phyloP scores from a whole-genome alignment of 106 monocot genomes.

The Dactylorhiza incarnata region DNA sequence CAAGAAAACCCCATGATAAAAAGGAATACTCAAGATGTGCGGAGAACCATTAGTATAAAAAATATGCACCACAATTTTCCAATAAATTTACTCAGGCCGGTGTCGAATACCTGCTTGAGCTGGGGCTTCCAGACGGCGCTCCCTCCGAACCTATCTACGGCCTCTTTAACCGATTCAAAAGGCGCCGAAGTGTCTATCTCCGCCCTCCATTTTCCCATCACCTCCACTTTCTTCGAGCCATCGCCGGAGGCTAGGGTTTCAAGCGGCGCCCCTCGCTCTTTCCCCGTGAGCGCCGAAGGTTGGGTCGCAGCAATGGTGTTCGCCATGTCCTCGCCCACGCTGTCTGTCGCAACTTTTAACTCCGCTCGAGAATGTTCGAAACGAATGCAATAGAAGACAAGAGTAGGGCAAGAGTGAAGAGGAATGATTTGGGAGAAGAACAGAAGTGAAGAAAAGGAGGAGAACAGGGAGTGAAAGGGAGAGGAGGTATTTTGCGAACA shows the following conservation, averaged over 20 bases:
- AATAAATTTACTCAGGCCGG: constrained; percentile 11
- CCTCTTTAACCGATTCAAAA: constrained; percentile 84
- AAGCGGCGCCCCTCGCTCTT: neutral
- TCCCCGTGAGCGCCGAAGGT: neutral
- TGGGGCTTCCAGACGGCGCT: constrained; percentile 67
- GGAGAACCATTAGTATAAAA: neutral
- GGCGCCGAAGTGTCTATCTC: constrained; percentile 95
- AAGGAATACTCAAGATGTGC: too few relatives aligned
- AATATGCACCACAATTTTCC: neutral
- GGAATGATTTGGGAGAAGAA: too few relatives aligned
- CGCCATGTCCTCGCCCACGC: neutral
- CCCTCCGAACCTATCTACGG: constrained; percentile 74
- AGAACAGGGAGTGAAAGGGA: too few relatives aligned
- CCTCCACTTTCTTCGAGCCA: constrained; percentile 11
- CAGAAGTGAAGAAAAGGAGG: too few relatives aligned
- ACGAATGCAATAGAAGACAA: too few relatives aligned
- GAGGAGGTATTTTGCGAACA: too few relatives aligned
- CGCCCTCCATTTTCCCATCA: constrained; percentile 26
- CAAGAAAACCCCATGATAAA: too few relatives aligned
- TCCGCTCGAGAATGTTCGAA: neutral
- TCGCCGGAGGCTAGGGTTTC: constrained; percentile 15
- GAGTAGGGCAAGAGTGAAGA: too few relatives aligned
- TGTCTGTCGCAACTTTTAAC: too few relatives aligned
- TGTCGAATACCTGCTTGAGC: constrained; percentile 33
- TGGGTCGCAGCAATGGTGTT: neutral